A percentile compares a stretch with the other conserved stretches of the same genome.
Conservation (phyloP, 169 alveolate genomes). For the Nephromyces sp. region DNA sequence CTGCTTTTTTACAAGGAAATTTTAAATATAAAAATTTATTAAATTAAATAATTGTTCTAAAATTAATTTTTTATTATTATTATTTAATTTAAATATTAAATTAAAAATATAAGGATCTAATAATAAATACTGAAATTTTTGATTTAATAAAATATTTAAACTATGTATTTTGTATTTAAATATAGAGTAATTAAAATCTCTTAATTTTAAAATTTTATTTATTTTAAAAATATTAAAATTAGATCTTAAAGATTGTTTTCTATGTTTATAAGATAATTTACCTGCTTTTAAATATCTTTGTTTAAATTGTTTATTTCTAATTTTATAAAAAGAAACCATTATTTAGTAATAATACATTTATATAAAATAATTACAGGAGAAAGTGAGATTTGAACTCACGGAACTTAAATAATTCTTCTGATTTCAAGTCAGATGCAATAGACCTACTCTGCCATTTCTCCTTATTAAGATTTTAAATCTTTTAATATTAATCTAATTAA, state of each 20-base stretch:
- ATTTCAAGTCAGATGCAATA: slow-evolving; percentile 20
- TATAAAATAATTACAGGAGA: slow-evolving; percentile 2
- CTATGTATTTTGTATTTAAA: background rate
- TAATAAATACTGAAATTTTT: background rate
- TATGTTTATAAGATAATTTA: background rate
- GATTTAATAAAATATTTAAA: background rate
- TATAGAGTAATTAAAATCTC: background rate
- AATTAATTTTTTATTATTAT: background rate
- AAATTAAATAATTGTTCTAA: background rate
- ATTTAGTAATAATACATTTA: background rate
- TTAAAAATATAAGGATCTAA: background rate
- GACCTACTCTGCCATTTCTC: slow-evolving; percentile 22
- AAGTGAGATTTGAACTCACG: slow-evolving; percentile 21
- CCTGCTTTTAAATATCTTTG: background rate
- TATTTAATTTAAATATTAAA: background rate
- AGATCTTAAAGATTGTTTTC: background rate
- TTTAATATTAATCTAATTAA: background rate
- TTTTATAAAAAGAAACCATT: background rate
- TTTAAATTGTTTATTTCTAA: background rate
- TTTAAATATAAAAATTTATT: background rate
- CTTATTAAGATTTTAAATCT: background rate
- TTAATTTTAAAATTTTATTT: background rate
- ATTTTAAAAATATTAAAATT: background rate
- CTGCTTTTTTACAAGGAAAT: slow-evolving; percentile 8
- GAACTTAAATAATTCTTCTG: background rate